phyloP scores from a whole-genome alignment of 441 rosid genomes.

The Aleurites moluccanus region DNA sequence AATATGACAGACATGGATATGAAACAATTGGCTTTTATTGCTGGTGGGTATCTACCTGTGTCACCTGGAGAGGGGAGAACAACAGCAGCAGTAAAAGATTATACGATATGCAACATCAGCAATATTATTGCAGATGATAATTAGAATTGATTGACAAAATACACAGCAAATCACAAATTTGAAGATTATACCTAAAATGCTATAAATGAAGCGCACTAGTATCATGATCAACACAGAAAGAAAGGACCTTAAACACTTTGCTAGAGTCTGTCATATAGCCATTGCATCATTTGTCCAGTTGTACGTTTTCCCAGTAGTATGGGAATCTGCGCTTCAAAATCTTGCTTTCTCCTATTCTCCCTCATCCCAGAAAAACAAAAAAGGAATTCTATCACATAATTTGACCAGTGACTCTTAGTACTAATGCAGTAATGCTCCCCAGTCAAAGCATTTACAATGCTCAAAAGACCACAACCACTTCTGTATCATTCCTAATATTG shows the following conservation, averaged over 20 bases:
- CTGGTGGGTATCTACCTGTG: background rate
- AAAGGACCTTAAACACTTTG: background rate
- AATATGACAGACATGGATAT: background rate
- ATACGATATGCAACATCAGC: background rate
- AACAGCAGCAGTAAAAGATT: background rate
- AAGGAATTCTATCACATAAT: background rate
- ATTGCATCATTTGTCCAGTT: background rate
- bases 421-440: background rate
- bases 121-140: background rate
- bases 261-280: background rate
- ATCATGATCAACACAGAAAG: background rate
- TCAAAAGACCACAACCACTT: background rate
- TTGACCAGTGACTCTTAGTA: background rate
- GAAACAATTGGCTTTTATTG: conserved; percentile 1
- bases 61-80: background rate
- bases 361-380: background rate
- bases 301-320: background rate
- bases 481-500: background rate
- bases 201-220: background rate
- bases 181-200: background rate
- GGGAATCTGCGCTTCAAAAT: background rate
- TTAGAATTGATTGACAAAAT: background rate
- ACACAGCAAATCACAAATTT: background rate
- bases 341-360: background rate
- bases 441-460: background rate